phyloP scores from a whole-genome alignment of 495 filamentous ascomycete genomes.

The Viridothelium virens region DNA sequence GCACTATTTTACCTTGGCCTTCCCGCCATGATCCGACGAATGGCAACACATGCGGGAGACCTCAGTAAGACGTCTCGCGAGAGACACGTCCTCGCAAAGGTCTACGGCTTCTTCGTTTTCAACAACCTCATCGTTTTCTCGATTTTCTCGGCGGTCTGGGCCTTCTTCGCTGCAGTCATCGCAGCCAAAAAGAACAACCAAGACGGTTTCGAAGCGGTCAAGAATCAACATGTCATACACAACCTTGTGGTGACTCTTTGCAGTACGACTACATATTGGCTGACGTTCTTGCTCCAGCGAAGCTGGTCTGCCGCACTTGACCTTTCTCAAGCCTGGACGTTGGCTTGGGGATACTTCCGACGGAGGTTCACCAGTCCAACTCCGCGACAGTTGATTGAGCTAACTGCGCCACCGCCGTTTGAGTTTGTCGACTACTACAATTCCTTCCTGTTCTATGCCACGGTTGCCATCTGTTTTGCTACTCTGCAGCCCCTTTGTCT shows the following conservation, averaged over 20 bases:
- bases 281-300: constrained; percentile 84
- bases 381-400: constrained; percentile 84
- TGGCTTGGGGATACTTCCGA: constrained; percentile 72
- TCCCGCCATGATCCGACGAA: constrained; percentile 81
- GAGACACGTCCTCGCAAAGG: constrained; percentile 80
- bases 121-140: constrained; percentile 96
- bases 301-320: constrained; percentile 88
- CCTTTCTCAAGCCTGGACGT: constrained; percentile 70
- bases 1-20: constrained; percentile 83
- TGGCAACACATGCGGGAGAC: constrained; percentile 73
- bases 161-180: constrained; percentile 58
- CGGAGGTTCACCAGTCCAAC: constrained; percentile 81
- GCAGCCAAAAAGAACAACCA: constrained; percentile 42
- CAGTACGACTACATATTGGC: constrained; percentile 81
- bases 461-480: constrained; percentile 78
- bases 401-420: constrained; percentile 85
- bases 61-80: constrained; percentile 86
- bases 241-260: constrained; percentile 63
- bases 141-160: constrained; percentile 73
- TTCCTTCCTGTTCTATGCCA: constrained; percentile 88
- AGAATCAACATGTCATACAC: constrained; percentile 50
- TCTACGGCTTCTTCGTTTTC: constrained; percentile 96
- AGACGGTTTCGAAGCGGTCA: constrained; percentile 60
- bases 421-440: constrained; percentile 98
- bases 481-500: constrained; percentile 83